Evolutionary conservation across 2,329 filamentous ascomycete genomes (phyloP).

Genomic region (Huntiella decipiens): DNA sequence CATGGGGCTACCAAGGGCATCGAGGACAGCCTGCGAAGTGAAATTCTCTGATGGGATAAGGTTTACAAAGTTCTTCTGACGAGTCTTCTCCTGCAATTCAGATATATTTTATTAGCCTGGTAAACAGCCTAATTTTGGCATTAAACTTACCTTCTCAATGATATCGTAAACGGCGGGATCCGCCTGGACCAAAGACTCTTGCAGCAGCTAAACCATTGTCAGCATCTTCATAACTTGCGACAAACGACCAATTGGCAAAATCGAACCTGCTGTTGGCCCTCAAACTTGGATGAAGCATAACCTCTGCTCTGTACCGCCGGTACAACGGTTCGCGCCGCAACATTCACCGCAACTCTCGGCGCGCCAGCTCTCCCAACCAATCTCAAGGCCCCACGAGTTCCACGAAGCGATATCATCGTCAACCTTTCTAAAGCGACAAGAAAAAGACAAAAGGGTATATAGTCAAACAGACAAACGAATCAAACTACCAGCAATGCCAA

Average conservation of each 20-base stretch:
- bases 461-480: background rate
- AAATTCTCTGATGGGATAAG: conserved; percentile 92
- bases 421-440: conserved; percentile 5
- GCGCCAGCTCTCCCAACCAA: conserved; percentile 2
- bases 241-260: background rate
- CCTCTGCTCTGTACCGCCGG: background rate
- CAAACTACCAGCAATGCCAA: background rate
- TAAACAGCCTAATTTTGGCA: background rate
- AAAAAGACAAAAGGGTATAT: background rate
- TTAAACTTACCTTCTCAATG: conserved; percentile 55
- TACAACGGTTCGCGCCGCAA: background rate
- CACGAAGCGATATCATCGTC: conserved; percentile 6
- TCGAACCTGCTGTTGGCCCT: conserved; percentile 40
- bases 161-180: conserved; percentile 79
- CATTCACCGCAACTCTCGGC: background rate
- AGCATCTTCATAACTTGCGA: background rate
- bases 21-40: conserved; percentile 78
- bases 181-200: conserved; percentile 59
- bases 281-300: conserved; percentile 28
- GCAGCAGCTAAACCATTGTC: conserved; percentile 43
- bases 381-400: conserved; percentile 13
- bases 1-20: conserved; percentile 86
- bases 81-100: conserved; percentile 58
- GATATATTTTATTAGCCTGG: background rate
- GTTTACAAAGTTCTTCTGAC: conserved; percentile 98